Conservation (phyloP, 2,329 filamentous ascomycete species). For the Ophiosphaerella narmari region DNA sequence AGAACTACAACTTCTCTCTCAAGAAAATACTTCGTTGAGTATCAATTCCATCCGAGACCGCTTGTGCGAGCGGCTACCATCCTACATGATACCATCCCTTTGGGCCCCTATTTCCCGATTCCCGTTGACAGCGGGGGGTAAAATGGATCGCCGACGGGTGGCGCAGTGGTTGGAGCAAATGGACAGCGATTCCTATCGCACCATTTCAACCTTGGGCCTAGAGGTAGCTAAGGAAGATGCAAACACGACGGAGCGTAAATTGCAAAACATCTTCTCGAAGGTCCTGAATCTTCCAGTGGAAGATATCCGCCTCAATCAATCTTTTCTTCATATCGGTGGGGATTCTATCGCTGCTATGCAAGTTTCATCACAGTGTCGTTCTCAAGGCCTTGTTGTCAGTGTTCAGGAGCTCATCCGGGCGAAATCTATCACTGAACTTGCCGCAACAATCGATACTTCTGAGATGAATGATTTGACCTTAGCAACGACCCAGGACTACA, state of each 20-base stretch:
- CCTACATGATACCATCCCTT: conserved; percentile 42
- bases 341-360: conserved; percentile 45
- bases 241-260: conserved; percentile 27
- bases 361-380: conserved; percentile 37
- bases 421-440: conserved; percentile 36
- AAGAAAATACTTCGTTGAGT: conserved; percentile 28
- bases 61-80: conserved; percentile 33
- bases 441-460: conserved; percentile 22
- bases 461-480: conserved; percentile 1
- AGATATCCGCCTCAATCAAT: conserved; percentile 38
- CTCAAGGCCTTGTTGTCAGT: conserved; percentile 34
- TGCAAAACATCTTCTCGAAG: conserved; percentile 38
- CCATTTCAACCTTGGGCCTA: conserved; percentile 28
- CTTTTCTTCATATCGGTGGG: conserved; percentile 42
- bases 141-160: conserved; percentile 37
- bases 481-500: conserved; percentile 20
- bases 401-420: conserved; percentile 42
- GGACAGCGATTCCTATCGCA: conserved; percentile 32
- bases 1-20: conserved; percentile 22
- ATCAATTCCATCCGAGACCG: conserved; percentile 32
- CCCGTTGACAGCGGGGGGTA: conserved; percentile 38
- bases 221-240: conserved; percentile 17
- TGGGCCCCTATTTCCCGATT: conserved; percentile 37
- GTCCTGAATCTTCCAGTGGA: conserved; percentile 31
- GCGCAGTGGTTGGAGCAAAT: conserved; percentile 39